Conservation (phyloP, 306 rosid species). For the Sicyos edulis region DNA sequence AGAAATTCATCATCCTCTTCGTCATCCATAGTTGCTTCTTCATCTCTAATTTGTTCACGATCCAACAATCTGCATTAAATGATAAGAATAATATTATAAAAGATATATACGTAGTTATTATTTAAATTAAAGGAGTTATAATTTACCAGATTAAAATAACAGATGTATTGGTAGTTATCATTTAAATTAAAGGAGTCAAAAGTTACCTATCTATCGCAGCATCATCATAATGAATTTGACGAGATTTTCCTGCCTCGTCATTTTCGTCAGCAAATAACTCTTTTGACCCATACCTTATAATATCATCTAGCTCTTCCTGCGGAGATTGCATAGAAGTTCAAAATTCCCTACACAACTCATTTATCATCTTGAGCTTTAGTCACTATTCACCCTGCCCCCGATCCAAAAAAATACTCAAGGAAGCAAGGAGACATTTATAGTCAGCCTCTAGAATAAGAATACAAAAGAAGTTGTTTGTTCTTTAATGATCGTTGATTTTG, state of each 20-base stretch:
- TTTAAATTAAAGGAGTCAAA: too few relatives aligned
- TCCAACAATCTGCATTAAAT: slow-evolving; percentile 67
- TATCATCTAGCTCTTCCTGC: slow-evolving; percentile 77
- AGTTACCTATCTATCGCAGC: slow-evolving; percentile 40
- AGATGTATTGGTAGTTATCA: too few relatives aligned
- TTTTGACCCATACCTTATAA: slow-evolving; percentile 90
- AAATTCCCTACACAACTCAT: too few relatives aligned
- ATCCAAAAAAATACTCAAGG: too few relatives aligned
- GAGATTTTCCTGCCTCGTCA: slow-evolving; percentile 89
- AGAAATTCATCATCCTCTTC: slow-evolving; percentile 94
- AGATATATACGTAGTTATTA: not conserved
- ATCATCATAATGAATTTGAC: slow-evolving; percentile 96
- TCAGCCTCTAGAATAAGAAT: not conserved
- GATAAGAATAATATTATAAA: slow-evolving; percentile 6
- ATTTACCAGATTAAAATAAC: too few relatives aligned
- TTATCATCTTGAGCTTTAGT: not conserved
- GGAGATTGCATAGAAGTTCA: too few relatives aligned
- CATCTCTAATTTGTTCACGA: slow-evolving; percentile 84
- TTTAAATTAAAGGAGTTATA: too few relatives aligned
- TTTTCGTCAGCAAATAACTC: slow-evolving; percentile 95
- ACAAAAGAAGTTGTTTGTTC: not conserved
- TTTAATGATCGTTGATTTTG: not conserved
- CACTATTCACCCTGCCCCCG: not conserved
- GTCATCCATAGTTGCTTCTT: slow-evolving; percentile 75
- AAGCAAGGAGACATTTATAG: not conserved